Evolutionary conservation across 148 eudicot species (phyloP), one percentile per base, ranked within the genome.

Genomic region (Cornus suecica): DNA sequence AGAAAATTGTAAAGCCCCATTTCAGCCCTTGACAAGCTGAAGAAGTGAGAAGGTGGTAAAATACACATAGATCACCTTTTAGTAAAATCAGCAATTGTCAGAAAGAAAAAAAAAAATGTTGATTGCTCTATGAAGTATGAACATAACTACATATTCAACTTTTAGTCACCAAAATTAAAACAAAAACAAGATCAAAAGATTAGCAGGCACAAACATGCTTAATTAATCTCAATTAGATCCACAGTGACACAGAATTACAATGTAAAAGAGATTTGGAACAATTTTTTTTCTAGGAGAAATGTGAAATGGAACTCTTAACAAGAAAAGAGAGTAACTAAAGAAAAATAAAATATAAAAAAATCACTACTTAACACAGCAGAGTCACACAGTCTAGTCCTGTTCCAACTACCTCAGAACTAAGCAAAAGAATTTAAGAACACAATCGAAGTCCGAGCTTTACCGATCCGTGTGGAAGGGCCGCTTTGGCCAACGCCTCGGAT

Each of bases 11-110:
- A 32, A 63, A 76, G 54, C 14, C 79, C 41, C 65, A 34, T 32
- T 58, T 20, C 58, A 34, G 23, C 29, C 63, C 18, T 78, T 72
- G 76, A 78, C 74, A 65, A 76, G 56, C 78, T 54, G 71, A 58
- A 66, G 74, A 79, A 62, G 66, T 69, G 58, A 52, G 18, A 52
- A 4, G 54, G 14, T 18, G 10, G 37, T 37, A 73, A 70, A 42
- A 65, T n/a, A 23, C 74, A 51, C 77, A 69, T 32, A 66, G 72
- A 65, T 71, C 56, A 23, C 54, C 72, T 66, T 78, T n/a, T 52
- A 10, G 14, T 52, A 18, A 15, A 52, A 11, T 52, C 58, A 52
- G 14, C 14, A 52, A 10, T 7, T 52, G 15, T 15, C 14, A 52
- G 14, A 7, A 7, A 18, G 4, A 15, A 4, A 5, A 15, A 56